These are phyloP conservation scores for Lepidium campestre DNA, from an alignment of 441 rosid genomes.

Conservation along the genomic window DNA sequence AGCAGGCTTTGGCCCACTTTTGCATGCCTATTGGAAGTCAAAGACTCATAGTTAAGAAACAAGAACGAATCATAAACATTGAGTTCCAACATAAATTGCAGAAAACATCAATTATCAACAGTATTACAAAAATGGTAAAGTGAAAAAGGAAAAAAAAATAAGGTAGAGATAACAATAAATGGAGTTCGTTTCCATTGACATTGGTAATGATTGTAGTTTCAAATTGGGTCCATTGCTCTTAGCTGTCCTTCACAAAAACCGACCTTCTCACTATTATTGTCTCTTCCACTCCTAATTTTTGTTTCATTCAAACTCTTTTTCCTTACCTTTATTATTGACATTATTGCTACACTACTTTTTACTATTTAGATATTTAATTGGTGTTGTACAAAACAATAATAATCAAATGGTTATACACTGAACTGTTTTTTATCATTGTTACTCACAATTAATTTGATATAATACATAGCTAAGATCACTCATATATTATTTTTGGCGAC, in stretches of 20 bases:
- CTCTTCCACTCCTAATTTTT: conserved; percentile 2
- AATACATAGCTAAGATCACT: too few relatives aligned
- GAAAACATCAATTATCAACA: not conserved
- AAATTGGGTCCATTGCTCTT: conserved; percentile 7
- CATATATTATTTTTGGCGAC: too few relatives aligned
- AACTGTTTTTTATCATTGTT: too few relatives aligned
- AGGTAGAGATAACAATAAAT: not conserved
- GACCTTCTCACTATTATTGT: conserved; percentile 9
- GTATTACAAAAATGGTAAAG: not conserved
- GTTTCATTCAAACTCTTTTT: conserved; percentile 6
- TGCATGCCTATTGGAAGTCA: not conserved
- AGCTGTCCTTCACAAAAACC: conserved; percentile 23
- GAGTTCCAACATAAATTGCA: not conserved
- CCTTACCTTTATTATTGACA: conserved; percentile 13
- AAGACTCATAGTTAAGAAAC: not conserved
- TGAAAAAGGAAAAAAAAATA: not conserved
- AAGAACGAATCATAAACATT: not conserved
- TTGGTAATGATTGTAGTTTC: conserved; percentile 11
- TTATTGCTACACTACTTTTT: not conserved
- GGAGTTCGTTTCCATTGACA: not conserved
- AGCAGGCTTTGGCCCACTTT: not conserved
- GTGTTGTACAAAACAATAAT: too few relatives aligned
- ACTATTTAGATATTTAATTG: not conserved
- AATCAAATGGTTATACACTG: too few relatives aligned
- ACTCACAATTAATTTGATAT: too few relatives aligned